Percentiles rank a stretch among this genome's conserved stretches.
Conservation (phyloP, 2,329 filamentous ascomycete species). For the Colletotrichum tabaci region DNA sequence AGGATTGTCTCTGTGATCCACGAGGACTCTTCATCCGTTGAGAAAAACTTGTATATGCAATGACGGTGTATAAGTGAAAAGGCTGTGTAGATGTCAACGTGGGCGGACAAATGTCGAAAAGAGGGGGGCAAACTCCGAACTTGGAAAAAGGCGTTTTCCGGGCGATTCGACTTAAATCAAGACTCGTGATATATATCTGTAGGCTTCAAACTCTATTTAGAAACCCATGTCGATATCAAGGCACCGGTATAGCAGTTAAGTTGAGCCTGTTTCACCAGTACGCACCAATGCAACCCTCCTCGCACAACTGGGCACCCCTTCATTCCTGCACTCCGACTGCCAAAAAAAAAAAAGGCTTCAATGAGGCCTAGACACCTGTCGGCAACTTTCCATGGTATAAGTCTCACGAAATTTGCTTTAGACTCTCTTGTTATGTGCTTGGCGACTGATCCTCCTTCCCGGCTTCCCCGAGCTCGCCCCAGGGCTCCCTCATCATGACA, state of each 20-base stretch:
- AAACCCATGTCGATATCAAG: constrained; percentile 11
- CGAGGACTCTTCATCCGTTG: not conserved
- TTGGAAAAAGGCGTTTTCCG: not conserved
- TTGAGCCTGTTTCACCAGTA: constrained; percentile 21
- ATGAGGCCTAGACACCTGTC: not conserved
- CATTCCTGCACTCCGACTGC: not conserved
- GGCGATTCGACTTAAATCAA: not conserved
- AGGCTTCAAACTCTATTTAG: constrained; percentile 14
- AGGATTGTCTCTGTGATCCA: not conserved
- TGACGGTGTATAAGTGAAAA: too few relatives aligned
- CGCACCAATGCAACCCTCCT: constrained; percentile 3
- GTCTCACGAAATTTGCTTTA: not conserved
- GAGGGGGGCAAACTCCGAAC: constrained; percentile 5
- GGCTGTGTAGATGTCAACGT: not conserved
- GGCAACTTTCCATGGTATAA: not conserved
- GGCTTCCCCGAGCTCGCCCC: constrained; percentile 3
- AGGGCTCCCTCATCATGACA: not conserved
- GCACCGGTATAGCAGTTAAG: constrained; percentile 7
- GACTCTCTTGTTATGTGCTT: not conserved
- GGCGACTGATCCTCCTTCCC: not conserved
- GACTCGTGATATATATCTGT: constrained; percentile 21
- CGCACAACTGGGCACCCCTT: constrained; percentile 10
- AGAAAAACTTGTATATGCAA: not conserved
- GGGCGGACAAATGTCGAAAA: constrained; percentile 13
- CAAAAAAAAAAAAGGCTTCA: not conserved